phyloP scores from a whole-genome alignment of 768 basidiomycete species.

The Epithele typhae region DNA sequence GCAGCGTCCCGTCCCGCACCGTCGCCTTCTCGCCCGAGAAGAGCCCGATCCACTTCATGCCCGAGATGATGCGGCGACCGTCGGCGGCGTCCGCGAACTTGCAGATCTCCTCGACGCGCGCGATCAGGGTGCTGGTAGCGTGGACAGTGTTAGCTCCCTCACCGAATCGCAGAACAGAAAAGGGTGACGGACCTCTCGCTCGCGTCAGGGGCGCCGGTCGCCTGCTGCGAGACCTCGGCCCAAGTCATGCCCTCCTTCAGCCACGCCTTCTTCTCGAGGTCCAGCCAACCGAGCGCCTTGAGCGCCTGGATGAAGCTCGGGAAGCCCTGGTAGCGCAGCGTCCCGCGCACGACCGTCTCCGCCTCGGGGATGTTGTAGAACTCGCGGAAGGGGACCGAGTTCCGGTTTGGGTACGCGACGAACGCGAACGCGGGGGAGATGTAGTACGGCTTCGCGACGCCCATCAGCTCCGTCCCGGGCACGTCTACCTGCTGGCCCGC shows the following conservation, averaged over 20 bases:
- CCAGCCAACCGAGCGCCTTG: slow-evolving; percentile 84
- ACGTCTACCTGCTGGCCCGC: slow-evolving; percentile 62
- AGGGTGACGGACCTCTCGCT: slow-evolving; percentile 59
- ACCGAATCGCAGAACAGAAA: not conserved
- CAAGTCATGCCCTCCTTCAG: slow-evolving; percentile 71
- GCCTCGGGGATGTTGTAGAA: slow-evolving; percentile 93
- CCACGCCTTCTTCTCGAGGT: slow-evolving; percentile 74
- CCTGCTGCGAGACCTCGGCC: slow-evolving; percentile 77
- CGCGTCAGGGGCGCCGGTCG: slow-evolving; percentile 61
- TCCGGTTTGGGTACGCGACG: slow-evolving; percentile 95
- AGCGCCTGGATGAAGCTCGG: slow-evolving; percentile 88
- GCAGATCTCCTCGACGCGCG: slow-evolving; percentile 64
- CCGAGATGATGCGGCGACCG: slow-evolving; percentile 76
- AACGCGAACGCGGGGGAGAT: slow-evolving; percentile 95
- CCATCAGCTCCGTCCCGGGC: slow-evolving; percentile 83
- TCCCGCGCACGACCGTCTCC: slow-evolving; percentile 88
- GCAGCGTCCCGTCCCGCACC: slow-evolving; percentile 68
- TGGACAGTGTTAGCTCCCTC: not conserved
- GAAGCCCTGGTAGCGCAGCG: slow-evolving; percentile 94
- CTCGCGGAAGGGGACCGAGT: slow-evolving; percentile 87
- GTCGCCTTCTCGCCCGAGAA: slow-evolving; percentile 68
- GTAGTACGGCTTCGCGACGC: slow-evolving; percentile 86
- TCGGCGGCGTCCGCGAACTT: slow-evolving; percentile 71
- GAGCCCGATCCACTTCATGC: slow-evolving; percentile 90
- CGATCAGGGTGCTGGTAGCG: slow-evolving; percentile 58